These are phyloP conservation scores for Rhodosporidiobolus sp. DNA, from an alignment of 768 basidiomycete genomes.

Conservation along the genomic window DNA sequence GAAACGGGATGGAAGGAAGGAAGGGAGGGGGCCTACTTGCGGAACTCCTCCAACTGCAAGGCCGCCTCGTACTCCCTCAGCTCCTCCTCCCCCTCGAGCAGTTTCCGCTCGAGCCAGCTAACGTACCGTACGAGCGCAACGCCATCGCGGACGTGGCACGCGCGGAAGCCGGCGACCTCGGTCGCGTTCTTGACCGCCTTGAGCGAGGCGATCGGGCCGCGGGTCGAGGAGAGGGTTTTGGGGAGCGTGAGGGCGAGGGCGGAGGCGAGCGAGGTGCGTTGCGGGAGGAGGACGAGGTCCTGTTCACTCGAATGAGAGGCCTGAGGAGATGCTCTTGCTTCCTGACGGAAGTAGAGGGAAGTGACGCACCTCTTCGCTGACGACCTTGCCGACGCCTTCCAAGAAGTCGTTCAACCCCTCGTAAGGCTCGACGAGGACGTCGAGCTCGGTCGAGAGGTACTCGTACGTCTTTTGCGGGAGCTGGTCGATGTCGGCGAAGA, in stretches of 20 bases:
- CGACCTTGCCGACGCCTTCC: constrained; percentile 48
- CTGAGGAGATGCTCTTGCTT: background rate
- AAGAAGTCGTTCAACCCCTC: constrained; percentile 65
- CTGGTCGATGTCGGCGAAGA: constrained; percentile 66
- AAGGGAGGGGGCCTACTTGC: constrained; percentile 61
- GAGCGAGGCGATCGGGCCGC: constrained; percentile 51
- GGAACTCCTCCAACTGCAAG: constrained; percentile 69
- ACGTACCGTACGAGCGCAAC: constrained; percentile 77
- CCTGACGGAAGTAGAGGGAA: background rate
- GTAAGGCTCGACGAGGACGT: constrained; percentile 70
- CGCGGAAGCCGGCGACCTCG: constrained; percentile 85
- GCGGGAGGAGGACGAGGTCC: constrained; percentile 62
- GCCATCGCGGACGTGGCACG: constrained; percentile 84
- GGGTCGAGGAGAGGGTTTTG: constrained; percentile 58
- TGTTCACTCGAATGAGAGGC: background rate
- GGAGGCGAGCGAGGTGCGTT: constrained; percentile 75
- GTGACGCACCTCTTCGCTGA: constrained; percentile 44
- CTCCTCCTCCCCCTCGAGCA: constrained; percentile 57
- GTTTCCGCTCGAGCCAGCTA: constrained; percentile 85
- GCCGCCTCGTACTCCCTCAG: constrained; percentile 79
- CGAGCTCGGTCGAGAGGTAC: constrained; percentile 54
- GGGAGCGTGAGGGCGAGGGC: constrained; percentile 73
- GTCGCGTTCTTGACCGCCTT: constrained; percentile 50
- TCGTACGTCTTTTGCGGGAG: constrained; percentile 56
- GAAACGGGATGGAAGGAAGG: background rate